phyloP scores from a whole-genome alignment of 768 basidiomycete species.

The Candolleomyces eurysporus region DNA sequence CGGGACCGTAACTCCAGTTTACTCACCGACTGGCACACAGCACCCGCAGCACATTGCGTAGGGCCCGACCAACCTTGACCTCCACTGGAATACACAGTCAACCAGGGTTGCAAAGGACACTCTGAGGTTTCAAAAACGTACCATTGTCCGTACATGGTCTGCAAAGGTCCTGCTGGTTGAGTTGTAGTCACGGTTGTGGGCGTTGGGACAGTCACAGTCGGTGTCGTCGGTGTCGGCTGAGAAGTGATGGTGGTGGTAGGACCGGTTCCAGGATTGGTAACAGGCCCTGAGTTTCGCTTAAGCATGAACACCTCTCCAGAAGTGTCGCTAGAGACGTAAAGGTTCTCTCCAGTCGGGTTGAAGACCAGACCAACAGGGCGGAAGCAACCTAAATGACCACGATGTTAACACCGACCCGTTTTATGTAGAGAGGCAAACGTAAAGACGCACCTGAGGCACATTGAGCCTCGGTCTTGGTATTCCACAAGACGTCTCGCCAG shows the following conservation, averaged over 20 bases:
- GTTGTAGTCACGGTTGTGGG: background rate
- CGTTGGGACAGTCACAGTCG: background rate
- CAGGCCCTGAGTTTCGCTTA: constrained; percentile 4
- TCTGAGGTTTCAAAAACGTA: background rate
- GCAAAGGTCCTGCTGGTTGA: background rate
- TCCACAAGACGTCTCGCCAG: background rate
- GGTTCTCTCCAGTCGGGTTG: background rate
- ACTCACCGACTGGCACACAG: constrained; percentile 3
- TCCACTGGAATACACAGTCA: background rate
- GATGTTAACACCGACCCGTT: background rate
- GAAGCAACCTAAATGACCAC: constrained; percentile 3
- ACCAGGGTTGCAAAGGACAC: no score
- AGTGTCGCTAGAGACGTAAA: constrained; percentile 7
- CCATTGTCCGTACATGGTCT: constrained; percentile 5
- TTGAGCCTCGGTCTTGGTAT: background rate
- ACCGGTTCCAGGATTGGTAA: background rate
- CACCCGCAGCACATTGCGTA: background rate
- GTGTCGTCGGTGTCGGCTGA: background rate
- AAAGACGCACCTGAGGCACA: background rate
- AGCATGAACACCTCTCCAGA: constrained; percentile 10
- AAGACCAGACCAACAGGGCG: constrained; percentile 6
- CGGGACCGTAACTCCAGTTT: no score
- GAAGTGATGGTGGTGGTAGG: background rate
- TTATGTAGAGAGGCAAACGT: background rate
- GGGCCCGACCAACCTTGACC: background rate